Conservation (phyloP, 2,329 filamentous ascomycete genomes). For the Helicocarpus griseus region DNA sequence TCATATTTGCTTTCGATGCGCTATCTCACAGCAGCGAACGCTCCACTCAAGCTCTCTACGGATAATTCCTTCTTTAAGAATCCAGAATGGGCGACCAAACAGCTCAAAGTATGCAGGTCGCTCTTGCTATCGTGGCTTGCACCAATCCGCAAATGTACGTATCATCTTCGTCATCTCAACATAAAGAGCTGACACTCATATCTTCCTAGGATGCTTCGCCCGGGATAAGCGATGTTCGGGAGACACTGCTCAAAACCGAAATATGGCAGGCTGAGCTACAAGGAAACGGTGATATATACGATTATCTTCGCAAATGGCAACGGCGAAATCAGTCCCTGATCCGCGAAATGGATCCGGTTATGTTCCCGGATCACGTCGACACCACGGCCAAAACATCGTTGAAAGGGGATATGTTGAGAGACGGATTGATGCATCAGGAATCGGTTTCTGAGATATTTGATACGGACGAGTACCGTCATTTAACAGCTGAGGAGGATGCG, state of each 20-base stretch:
- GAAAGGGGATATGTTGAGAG: constrained; percentile 11
- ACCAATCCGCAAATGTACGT: neutral
- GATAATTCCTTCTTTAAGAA: neutral
- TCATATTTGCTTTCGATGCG: constrained; percentile 10
- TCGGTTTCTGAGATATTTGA: constrained; percentile 6
- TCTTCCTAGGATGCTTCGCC: constrained; percentile 1
- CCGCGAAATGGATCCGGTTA: constrained; percentile 9
- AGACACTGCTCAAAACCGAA: constrained; percentile 16
- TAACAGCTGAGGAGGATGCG: constrained; percentile 24
- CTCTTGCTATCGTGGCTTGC: neutral
- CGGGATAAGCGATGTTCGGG: neutral
- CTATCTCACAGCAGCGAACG: constrained; percentile 8
- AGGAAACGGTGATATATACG: constrained; percentile 28
- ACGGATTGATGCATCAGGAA: constrained; percentile 6
- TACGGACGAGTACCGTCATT: constrained; percentile 4
- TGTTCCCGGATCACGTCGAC: neutral
- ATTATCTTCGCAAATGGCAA: constrained; percentile 35
- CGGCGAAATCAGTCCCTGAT: constrained; percentile 1
- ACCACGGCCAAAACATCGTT: neutral
- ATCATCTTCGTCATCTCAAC: neutral
- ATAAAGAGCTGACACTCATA: neutral
- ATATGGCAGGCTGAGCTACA: constrained; percentile 26
- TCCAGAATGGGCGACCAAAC: neutral
- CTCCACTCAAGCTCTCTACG: neutral
- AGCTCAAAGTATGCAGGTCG: neutral